phyloP scores from a whole-genome alignment of 257 asterid species.

The Petunia secreta region DNA sequence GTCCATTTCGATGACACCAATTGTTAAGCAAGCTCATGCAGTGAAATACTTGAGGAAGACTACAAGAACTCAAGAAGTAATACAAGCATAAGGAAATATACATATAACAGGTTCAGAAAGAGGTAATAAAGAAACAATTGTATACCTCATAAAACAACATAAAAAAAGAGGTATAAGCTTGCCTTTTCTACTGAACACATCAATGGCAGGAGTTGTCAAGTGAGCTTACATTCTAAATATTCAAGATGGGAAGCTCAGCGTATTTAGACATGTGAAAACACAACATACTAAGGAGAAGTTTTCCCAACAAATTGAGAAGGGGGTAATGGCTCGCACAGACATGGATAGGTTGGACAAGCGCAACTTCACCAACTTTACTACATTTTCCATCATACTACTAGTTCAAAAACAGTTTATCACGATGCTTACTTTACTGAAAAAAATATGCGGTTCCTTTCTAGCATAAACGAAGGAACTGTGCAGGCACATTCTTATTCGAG shows the following conservation, averaged over 20 bases:
- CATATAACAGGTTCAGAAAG: not conserved
- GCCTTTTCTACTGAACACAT: not conserved
- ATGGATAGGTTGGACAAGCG: not conserved
- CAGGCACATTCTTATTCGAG: slow-evolving; percentile 23
- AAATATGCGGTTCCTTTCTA: slow-evolving; percentile 17
- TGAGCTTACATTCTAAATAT: not conserved
- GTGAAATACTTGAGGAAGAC: not conserved
- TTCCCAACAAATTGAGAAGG: not conserved
- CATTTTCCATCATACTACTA: not conserved
- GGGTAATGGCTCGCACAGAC: not conserved
- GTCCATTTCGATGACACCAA: not conserved
- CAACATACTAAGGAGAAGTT: not conserved
- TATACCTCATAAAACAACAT: not conserved
- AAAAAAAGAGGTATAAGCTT: not conserved
- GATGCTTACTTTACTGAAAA: slow-evolving; percentile 1
- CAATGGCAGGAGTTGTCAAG: not conserved
- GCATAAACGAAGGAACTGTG: not conserved
- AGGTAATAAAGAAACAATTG: not conserved
- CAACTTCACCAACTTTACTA: slow-evolving; percentile 20
- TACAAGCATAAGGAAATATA: not conserved
- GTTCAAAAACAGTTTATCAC: slow-evolving; percentile 10
- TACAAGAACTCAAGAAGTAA: not conserved
- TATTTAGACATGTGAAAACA: not conserved
- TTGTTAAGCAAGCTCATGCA: not conserved
- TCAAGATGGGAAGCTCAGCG: not conserved